Base-by-base conservation (phyloP, 441 rosid species). In the Erodium trifolium region DNA sequence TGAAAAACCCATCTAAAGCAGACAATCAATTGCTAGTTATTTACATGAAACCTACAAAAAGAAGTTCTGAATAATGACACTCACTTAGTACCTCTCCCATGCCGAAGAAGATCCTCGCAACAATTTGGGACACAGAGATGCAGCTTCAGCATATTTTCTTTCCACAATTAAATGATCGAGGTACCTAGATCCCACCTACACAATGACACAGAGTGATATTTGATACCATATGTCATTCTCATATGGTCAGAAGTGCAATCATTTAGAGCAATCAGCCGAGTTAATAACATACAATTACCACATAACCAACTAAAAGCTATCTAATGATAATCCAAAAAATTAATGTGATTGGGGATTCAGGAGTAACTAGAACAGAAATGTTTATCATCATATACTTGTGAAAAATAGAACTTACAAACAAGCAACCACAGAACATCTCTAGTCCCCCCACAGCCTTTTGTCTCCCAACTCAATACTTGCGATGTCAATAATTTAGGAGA, bases 151-250 rank as follows among this genome's bases (percentile, higher is more conserved):
- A 85, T 92, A 95, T 75, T 87, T 95, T 79, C 97, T 88, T 84
- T 95, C 97, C 76, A 92, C 93, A 69, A 95, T 95, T 87, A 95
- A 83, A 81, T 95, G 98, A 83, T 92, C 99, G 77, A 95, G 98
- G 81, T 95, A 95, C 71, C 90, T 92, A 70, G 99, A 88, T 78
- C 98, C 99, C 73, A 92, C 98, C 99, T 95, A 80, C 35, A 66
- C 73, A 86, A 37, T 68, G 68, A 76, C 27, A 69, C 37, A 34
- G 37, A 3, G 37, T 34, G 37, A 34, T 34, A 34, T 34, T 34
- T 3, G 37, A 34, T 34, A 34, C 5, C 2, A 34, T 34, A 34
- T 34, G 37, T 34, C 37, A 34, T 34, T 34, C 37, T 5, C 37
- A 34, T 34, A 34, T 3, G 37, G 37, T 34, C 37, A 34, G 5